A percentile compares a stretch with the other conserved stretches of the same genome.
Conservation (phyloP, 768 basidiomycete genomes). For the Phylloporus sp. region DNA sequence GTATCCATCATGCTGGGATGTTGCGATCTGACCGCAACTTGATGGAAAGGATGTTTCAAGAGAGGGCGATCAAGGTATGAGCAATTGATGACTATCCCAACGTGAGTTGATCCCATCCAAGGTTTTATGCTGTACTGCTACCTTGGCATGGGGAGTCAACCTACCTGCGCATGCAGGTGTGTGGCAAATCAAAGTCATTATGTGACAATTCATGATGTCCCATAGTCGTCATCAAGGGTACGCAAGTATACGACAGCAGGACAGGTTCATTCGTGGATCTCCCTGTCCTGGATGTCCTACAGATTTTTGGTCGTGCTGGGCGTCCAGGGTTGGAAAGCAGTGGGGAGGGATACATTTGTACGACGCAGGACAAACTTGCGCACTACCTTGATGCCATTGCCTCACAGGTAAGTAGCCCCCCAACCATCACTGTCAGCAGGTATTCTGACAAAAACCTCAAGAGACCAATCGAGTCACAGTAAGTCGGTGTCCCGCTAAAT, state of each 20-base stretch:
- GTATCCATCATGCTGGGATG: constrained; percentile 99
- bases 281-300: constrained; percentile 91
- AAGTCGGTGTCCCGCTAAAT: constrained; percentile 21
- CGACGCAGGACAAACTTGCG: constrained; percentile 85
- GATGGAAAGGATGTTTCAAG: constrained; percentile 93
- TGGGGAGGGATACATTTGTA: constrained; percentile 96
- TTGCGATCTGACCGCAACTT: constrained; percentile 88
- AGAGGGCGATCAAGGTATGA: constrained; percentile 81
- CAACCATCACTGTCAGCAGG: neutral
- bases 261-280: constrained; percentile 90
- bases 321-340: constrained; percentile 83
- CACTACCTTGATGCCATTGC: constrained; percentile 89
- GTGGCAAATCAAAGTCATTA: constrained; percentile 14
- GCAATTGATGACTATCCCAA: neutral
- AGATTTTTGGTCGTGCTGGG: constrained; percentile 97
- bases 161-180: constrained; percentile 93
- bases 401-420: constrained; percentile 58
- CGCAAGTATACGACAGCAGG: constrained; percentile 89
- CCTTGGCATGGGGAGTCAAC: constrained; percentile 99
- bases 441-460: constrained; percentile 29
- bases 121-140: constrained; percentile 98
- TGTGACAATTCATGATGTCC: constrained; percentile 8
- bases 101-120: constrained; percentile 27
- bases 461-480: constrained; percentile 97
- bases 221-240: constrained; percentile 92